These are phyloP conservation scores for Madurella mycetomatis DNA, from an alignment of 2,329 filamentous ascomycete genomes.

Conservation along the genomic window DNA sequence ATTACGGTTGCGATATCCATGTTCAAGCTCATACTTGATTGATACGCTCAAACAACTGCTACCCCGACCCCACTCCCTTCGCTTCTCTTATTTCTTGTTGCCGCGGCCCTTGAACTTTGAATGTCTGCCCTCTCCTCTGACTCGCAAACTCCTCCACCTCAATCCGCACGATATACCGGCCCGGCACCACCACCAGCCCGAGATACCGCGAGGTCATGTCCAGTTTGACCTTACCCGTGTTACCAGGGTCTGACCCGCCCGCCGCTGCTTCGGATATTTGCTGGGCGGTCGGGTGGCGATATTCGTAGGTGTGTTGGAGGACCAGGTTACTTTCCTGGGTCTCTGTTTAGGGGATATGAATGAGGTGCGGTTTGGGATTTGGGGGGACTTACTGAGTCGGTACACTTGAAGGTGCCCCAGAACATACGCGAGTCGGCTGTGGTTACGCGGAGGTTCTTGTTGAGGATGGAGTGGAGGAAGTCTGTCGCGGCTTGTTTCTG, in stretches of 20 bases:
- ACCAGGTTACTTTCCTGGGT: constrained; percentile 81
- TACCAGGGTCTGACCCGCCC: not conserved
- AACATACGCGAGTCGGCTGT: constrained; percentile 85
- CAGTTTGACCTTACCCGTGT: constrained; percentile 48
- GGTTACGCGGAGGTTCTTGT: constrained; percentile 73
- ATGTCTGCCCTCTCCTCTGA: constrained; percentile 36
- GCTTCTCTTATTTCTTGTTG: not conserved
- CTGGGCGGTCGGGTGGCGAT: constrained; percentile 65
- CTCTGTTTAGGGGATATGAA: constrained; percentile 2
- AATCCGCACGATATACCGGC: constrained; percentile 78
- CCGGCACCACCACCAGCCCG: constrained; percentile 84
- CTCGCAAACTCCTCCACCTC: constrained; percentile 75
- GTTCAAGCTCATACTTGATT: no score
- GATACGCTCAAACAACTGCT: not conserved
- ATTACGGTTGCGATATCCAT: no score
- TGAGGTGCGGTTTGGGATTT: not conserved
- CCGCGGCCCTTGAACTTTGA: not conserved
- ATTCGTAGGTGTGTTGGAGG: constrained; percentile 81
- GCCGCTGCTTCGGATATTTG: constrained; percentile 34
- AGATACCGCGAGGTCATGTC: constrained; percentile 83
- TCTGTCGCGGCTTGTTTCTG: constrained; percentile 46
- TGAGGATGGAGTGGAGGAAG: constrained; percentile 64
- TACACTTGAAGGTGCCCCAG: constrained; percentile 88
- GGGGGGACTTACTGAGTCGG: constrained; percentile 66
- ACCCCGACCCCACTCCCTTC: not conserved